These are phyloP conservation scores for Populus hybrid DNA, from an alignment of 441 rosid species.

Conservation along the genomic window DNA sequence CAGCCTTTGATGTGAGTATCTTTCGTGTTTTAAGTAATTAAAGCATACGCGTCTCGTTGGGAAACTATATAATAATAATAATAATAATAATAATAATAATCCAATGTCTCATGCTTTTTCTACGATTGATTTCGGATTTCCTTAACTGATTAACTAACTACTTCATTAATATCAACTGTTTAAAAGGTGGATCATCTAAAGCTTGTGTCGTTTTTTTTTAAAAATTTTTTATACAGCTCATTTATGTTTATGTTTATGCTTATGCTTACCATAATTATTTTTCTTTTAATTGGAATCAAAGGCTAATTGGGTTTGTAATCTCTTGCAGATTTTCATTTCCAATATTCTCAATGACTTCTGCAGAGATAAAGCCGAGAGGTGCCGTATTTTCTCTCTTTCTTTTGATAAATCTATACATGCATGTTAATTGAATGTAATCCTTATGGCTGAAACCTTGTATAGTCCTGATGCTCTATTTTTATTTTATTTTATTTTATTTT, in stretches of 20 bases:
- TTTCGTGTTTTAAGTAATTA: too few species aligned
- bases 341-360: constrained; percentile 53
- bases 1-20: background rate
- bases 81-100: too few species aligned
- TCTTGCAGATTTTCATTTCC: constrained; percentile 35
- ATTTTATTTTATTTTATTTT: constrained; percentile 1
- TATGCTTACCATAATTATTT: background rate
- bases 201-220: background rate
- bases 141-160: background rate
- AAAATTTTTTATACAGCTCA: background rate
- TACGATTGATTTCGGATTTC: background rate
- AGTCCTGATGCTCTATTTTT: background rate
- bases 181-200: background rate
- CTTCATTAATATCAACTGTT: background rate
- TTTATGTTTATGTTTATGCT: background rate
- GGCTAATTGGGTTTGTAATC: background rate
- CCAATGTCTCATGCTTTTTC: too few species aligned
- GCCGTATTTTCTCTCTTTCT: background rate
- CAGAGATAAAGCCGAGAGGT: constrained; percentile 76
- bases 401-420: background rate
- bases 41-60: background rate
- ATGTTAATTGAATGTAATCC: background rate
- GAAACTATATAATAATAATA: background rate
- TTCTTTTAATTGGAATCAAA: background rate
- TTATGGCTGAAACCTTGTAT: background rate